phyloP scores from a whole-genome alignment of 2,329 filamentous ascomycete genomes.

The Colletotrichum sp. region DNA sequence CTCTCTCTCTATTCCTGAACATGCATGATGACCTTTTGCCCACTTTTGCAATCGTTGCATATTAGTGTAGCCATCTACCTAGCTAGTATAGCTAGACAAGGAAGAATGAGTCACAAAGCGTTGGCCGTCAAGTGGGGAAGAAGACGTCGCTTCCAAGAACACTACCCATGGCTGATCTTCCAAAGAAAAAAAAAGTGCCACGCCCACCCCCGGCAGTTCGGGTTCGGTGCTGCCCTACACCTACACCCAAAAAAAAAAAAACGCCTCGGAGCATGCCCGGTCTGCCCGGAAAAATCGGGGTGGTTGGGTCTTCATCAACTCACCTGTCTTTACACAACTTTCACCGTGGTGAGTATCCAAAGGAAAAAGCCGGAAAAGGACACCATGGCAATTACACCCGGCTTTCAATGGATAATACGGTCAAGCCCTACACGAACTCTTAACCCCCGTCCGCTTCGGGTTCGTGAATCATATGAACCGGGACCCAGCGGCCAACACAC shows the following conservation, averaged over 20 bases:
- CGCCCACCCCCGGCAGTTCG: not conserved
- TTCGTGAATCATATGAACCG: not conserved
- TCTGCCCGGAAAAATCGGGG: not conserved
- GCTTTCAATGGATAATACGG: not conserved
- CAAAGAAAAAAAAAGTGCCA: not conserved
- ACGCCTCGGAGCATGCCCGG: not conserved
- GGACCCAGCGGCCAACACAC: not conserved
- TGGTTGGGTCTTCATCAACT: not conserved
- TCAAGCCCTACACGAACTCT: not conserved
- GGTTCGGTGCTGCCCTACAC: not conserved
- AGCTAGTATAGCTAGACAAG: not conserved
- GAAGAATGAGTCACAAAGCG: slow-evolving; percentile 15
- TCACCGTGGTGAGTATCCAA: not conserved
- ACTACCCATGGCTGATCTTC: not conserved
- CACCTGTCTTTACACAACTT: not conserved
- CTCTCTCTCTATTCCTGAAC: not conserved
- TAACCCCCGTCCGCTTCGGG: not conserved
- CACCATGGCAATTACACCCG: not conserved
- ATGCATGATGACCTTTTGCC: not conserved
- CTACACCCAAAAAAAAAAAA: not conserved
- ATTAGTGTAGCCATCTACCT: not conserved
- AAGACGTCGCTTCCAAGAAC: not conserved
- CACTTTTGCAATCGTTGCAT: not conserved
- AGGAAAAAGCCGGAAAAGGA: not conserved
- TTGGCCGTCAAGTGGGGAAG: not conserved